Conservation (phyloP, 1,139 yeast species). For the Fermentozyma sake region DNA sequence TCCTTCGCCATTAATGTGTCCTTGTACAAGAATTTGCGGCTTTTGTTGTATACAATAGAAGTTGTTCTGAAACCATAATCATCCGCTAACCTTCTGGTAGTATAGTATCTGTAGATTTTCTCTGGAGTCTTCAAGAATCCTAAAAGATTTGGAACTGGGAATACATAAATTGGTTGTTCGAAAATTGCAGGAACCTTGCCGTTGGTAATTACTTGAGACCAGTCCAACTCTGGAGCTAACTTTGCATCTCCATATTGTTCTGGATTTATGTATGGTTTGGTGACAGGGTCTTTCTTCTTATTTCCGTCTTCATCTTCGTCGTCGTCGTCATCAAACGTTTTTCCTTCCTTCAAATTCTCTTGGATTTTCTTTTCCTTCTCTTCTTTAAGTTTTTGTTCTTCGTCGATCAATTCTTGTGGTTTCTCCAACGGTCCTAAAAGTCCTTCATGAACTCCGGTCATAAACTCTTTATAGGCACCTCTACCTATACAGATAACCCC, state of each 20-base stretch:
- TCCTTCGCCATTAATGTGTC: constrained; percentile 54
- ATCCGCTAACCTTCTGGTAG: constrained; percentile 66
- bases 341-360: constrained; percentile 12
- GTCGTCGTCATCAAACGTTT: constrained; percentile 11
- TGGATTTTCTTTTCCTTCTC: constrained; percentile 13
- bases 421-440: constrained; percentile 83
- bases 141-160: constrained; percentile 67
- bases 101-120: constrained; percentile 75
- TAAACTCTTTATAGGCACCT: constrained; percentile 91
- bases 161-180: constrained; percentile 71
- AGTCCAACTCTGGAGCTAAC: constrained; percentile 60
- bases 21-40: constrained; percentile 51
- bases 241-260: constrained; percentile 48
- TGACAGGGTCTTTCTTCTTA: constrained; percentile 39
- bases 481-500: constrained; percentile 92
- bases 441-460: constrained; percentile 91
- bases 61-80: constrained; percentile 61
- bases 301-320: constrained; percentile 13
- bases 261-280: constrained; percentile 60
- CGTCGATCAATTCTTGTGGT: constrained; percentile 39
- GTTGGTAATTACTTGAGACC: constrained; percentile 19
- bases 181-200: constrained; percentile 53
- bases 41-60: constrained; percentile 51
- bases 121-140: constrained; percentile 78
- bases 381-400: constrained; percentile 22